Evolutionary conservation across 257 asterid genomes (phyloP), one percentile per base, ranked within the genome.

Genomic region (Datura wrightii): DNA sequence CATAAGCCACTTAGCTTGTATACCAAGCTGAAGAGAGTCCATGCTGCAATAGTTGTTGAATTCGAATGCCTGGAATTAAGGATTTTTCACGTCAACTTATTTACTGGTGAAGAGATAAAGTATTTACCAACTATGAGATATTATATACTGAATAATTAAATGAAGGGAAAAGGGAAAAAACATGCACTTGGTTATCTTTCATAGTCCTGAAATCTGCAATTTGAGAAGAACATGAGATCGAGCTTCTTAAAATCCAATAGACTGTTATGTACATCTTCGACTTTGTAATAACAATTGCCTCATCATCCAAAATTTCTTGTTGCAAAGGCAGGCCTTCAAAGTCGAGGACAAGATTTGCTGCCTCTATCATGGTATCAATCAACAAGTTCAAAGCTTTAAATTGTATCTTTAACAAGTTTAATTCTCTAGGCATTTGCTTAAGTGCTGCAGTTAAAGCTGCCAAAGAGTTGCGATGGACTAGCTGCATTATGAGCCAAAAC

Each of bases 131-230:
- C 11, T 7, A 80, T 3, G 53, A 52, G 34, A 69, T 82, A 79
- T n/a, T 72, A 67, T 13, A 24, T 13, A 48, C 14, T 48, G 39
- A 74, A 24, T 4, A 48, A 9, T 10, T 36, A 53, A 85, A 82
- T 65, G 84, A 90, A 88, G 90, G 89, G 93, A 89, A 86, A 89
- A 92, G 90, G 89, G 94, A 91, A 87, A 89, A 92, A 89, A 91
- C 95, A 92, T 91, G 97, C 97, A 92, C 97, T 94, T 91, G 94
- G 93, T 89, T 92, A 84, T 88, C 85, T 88, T 88, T 89, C 83
- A 86, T 86, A 72, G 86, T 87, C 84, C 91, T 83, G 24, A 89
- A 84, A 87, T 90, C 91, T 62, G 93, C 87, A 56, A 93, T 79
- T 6, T 90, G 89, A 70, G 92, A 88, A 60, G 87, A 84, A 84